Base-by-base conservation (phyloP, 164 flowering plant genomes). In the Amborella trichopoda region DNA sequence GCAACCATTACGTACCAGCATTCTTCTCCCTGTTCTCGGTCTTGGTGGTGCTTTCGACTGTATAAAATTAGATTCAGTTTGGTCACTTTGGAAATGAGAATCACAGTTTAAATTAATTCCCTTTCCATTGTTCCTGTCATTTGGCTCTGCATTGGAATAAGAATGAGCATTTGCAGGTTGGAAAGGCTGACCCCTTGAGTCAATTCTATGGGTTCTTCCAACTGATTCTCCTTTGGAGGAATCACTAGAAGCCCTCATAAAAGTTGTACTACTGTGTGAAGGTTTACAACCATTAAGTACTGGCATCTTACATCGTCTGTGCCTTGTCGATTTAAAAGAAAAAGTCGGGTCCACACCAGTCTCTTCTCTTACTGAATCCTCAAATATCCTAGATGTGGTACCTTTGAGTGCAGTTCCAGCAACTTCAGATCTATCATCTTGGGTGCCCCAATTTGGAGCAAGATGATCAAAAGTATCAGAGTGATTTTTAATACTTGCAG, bases 1-100 rank as follows among this genome's bases (percentile, higher is more conserved):
- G 46, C 87, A 78, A 22, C 97, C 95, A 75, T 81, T 79, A 23
- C 82, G 68, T 18, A 85, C 94, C 67, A 90, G 67, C 66, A 74
- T 75, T 56, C 65, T 81, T 12, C 62, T 66, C 33, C 84, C 70
- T 50, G 45, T n/a, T n/a, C n/a, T 49, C 23, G 38, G 54, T 61
- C 73, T 73, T 9, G 72, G 72, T 23, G 64, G 49, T 19, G 50
- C 12, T 39, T 18, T 38, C 60, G 65, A 30, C 20, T 48, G 47
- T 16, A 46, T 24, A 32, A 61, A 25, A 11, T 17, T 54, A 14
- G 46, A 28, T 17, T 32, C 32, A 23, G 40, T 17, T n/a, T 46
- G 45, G 34, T 40, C 53, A 4, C 38, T 28, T 30, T 51, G 58
- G 16, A 56, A 43, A 33, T 39, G 41, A 49, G 68, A 32, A 40